Conservation (phyloP, 139 green algal species). For the Tetradesmus lagerheimii region DNA sequence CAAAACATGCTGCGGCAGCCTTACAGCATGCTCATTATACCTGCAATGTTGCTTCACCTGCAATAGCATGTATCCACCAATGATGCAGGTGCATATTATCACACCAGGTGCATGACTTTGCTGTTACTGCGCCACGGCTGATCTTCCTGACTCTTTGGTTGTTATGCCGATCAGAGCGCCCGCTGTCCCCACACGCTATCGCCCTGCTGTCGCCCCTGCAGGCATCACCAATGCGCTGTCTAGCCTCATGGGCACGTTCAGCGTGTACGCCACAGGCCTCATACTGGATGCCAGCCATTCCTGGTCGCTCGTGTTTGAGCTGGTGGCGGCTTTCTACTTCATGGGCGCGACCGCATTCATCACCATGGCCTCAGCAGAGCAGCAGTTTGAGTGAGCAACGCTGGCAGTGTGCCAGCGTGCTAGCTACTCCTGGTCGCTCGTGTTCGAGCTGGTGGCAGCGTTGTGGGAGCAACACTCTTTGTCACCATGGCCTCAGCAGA, state of each 20-base stretch:
- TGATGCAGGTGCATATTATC: too few relatives aligned
- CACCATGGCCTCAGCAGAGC: constrained; percentile 64
- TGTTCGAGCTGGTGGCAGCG: constrained; percentile 68
- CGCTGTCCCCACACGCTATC: too few relatives aligned
- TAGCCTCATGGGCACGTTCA: constrained; percentile 68
- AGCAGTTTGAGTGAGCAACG: constrained; percentile 70
- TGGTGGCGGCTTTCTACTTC: constrained; percentile 71
- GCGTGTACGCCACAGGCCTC: constrained; percentile 71
- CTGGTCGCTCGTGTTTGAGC: constrained; percentile 73
- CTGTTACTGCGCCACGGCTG: too few relatives aligned
- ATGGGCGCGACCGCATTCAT: constrained; percentile 62
- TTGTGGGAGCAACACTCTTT: constrained; percentile 63
- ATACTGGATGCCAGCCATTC: constrained; percentile 72
- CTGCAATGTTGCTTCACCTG: too few relatives aligned
- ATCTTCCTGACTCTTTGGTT: too few relatives aligned
- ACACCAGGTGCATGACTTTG: too few relatives aligned
- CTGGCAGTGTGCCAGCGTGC: too few relatives aligned
- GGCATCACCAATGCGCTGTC: constrained; percentile 81
- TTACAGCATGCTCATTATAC: too few relatives aligned
- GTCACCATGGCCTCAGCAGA: constrained; percentile 65
- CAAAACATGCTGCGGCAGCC: too few relatives aligned
- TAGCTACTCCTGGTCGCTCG: constrained; percentile 70
- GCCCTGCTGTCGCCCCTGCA: not conserved
- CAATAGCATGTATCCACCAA: too few relatives aligned
- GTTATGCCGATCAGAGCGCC: too few relatives aligned